Conservation (phyloP, 169 alveolate species). For the Cryptosporidium ryanae region DNA sequence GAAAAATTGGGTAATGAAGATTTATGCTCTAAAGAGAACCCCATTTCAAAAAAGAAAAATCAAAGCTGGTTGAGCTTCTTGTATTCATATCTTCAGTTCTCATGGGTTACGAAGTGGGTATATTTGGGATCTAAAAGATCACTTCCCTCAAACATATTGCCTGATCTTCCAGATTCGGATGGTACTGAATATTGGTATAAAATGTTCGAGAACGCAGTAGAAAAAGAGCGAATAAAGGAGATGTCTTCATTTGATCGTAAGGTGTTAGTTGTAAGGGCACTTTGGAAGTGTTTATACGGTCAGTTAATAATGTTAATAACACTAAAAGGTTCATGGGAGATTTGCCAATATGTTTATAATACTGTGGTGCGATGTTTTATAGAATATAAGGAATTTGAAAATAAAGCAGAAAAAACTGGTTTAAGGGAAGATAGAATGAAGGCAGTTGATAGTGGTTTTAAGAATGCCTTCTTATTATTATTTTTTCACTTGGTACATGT, state of each 20-base stretch:
- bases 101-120: conserved; percentile 73
- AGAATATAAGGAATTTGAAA: conserved; percentile 66
- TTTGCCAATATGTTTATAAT: conserved; percentile 28
- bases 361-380: conserved; percentile 51
- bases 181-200: conserved; percentile 59
- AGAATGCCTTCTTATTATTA: conserved; percentile 8
- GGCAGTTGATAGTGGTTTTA: conserved; percentile 29
- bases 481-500: conserved; percentile 36
- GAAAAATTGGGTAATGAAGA: background rate
- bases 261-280: conserved; percentile 60
- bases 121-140: conserved; percentile 55
- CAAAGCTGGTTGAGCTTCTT: conserved; percentile 31
- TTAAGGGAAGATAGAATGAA: background rate
- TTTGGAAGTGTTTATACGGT: conserved; percentile 42
- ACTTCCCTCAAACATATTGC: conserved; percentile 39
- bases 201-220: conserved; percentile 33
- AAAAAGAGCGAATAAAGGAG: conserved; percentile 5
- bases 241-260: conserved; percentile 60
- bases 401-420: conserved; percentile 10
- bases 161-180: conserved; percentile 36
- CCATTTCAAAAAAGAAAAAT: conserved; percentile 10
- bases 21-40: conserved; percentile 1
- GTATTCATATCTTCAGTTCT: conserved; percentile 33
- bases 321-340: conserved; percentile 46
- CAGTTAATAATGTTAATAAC: conserved; percentile 20